phyloP scores from a whole-genome alignment of 805 yeast genomes.

The Ogataea salicorniae region DNA sequence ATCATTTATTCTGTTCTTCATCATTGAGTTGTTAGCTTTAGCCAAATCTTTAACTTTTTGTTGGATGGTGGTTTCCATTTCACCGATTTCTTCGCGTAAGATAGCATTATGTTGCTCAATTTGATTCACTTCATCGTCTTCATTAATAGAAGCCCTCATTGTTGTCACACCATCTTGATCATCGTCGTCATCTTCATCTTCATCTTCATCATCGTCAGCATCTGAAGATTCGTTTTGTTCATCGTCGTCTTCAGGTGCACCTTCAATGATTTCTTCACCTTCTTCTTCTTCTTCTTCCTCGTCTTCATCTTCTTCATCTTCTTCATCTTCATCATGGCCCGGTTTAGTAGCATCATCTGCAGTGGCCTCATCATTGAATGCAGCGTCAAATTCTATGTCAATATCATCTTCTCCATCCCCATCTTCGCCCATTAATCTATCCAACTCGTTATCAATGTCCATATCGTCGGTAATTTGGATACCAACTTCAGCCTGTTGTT shows the following conservation, averaged over 20 bases:
- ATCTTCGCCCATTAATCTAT: conserved; percentile 19
- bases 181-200: conserved; percentile 40
- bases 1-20: conserved; percentile 80
- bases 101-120: conserved; percentile 62
- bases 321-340: conserved; percentile 41
- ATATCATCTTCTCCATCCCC: conserved; percentile 12
- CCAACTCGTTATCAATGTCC: conserved; percentile 30
- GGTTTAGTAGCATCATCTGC: conserved; percentile 31
- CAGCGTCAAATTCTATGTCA: conserved; percentile 19
- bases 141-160: conserved; percentile 14
- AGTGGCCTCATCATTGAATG: conserved; percentile 17
- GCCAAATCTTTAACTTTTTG: conserved; percentile 69
- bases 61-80: conserved; percentile 70
- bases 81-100: conserved; percentile 79
- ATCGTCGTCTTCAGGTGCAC: conserved; percentile 35
- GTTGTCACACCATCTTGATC: conserved; percentile 44
- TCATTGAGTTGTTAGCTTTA: conserved; percentile 74
- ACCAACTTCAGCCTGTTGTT: not conserved
- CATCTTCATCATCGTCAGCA: conserved; percentile 45
- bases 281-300: conserved; percentile 39
- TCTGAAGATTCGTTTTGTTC: conserved; percentile 44
- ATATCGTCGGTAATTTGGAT: conserved; percentile 24
- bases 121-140: conserved; percentile 40
- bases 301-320: conserved; percentile 40
- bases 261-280: conserved; percentile 43